Evolutionary conservation across 2,329 filamentous ascomycete species (phyloP).

Genomic region (Exophiala calicioides): DNA sequence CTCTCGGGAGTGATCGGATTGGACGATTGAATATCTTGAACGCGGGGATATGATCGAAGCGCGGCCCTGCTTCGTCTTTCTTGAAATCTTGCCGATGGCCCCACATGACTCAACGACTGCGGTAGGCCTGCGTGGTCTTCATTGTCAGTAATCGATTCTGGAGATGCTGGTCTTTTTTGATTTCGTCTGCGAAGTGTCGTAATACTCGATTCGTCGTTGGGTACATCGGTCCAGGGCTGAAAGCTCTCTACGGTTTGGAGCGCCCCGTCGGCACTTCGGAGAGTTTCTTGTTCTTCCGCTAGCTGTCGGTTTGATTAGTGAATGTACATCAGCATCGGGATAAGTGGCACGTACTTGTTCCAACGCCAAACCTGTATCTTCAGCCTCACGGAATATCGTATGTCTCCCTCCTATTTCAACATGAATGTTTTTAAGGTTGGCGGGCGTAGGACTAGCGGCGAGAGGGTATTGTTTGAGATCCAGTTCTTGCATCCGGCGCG

Average conservation of each 20-base stretch:
- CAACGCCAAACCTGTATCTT: constrained; percentile 56
- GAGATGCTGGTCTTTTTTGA: constrained; percentile 29
- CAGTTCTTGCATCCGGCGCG: constrained; percentile 68
- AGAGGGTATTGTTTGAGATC: constrained; percentile 90
- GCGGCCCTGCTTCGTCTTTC: constrained; percentile 11
- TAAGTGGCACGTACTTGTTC: constrained; percentile 42
- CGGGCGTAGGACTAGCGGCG: constrained; percentile 77
- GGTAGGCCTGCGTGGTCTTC: constrained; percentile 17
- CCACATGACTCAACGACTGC: background rate
- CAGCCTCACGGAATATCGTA: constrained; percentile 64
- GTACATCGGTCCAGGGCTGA: constrained; percentile 10
- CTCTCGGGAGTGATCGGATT: constrained; percentile 33
- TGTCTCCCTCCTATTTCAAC: constrained; percentile 67
- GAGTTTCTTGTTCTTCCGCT: constrained; percentile 25
- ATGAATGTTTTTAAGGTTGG: constrained; percentile 72
- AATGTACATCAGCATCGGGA: background rate
- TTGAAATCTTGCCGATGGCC: background rate
- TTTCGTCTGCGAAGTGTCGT: constrained; percentile 5
- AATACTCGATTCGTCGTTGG: constrained; percentile 6
- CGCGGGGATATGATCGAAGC: constrained; percentile 17
- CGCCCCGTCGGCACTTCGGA: constrained; percentile 24
- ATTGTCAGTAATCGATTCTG: constrained; percentile 30
- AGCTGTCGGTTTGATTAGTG: constrained; percentile 15
- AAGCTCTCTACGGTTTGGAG: constrained; percentile 26
- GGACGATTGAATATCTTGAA: constrained; percentile 25